Evolutionary conservation across 768 basidiomycete genomes (phyloP).

Genomic region (Hirschioporus abietinus): DNA sequence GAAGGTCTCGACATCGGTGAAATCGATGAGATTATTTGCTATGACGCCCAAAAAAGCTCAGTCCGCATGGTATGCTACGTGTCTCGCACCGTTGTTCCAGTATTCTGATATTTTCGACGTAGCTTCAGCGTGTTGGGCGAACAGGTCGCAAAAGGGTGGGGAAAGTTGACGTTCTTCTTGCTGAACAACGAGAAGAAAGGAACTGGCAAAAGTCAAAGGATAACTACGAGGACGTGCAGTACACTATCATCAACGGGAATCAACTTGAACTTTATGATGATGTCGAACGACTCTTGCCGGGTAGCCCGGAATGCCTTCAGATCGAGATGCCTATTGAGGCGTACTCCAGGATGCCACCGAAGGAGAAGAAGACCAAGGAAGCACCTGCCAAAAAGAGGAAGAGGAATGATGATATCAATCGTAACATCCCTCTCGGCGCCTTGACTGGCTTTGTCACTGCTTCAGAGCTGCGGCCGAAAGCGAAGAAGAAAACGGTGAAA

Average conservation of each 20-base stretch:
- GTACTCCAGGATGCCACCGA: conserved; percentile 48
- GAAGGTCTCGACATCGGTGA: conserved; percentile 98
- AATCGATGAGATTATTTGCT: conserved; percentile 92
- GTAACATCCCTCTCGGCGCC: conserved; percentile 75
- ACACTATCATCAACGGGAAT: conserved; percentile 77
- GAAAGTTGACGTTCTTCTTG: conserved; percentile 83
- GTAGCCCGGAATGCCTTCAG: conserved; percentile 72
- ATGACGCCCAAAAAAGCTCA: conserved; percentile 93
- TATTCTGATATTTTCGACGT: conserved; percentile 6
- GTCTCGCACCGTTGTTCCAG: not conserved
- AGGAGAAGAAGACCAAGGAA: conserved; percentile 27
- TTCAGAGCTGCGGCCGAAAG: conserved; percentile 34
- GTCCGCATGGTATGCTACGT: conserved; percentile 78
- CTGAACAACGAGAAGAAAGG: conserved; percentile 84
- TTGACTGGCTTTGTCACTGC: conserved; percentile 68
- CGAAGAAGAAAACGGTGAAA: conserved; percentile 27
- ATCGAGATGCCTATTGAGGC: conserved; percentile 78
- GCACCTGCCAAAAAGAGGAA: conserved; percentile 53
- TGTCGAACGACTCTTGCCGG: conserved; percentile 80
- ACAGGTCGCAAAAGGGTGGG: conserved; percentile 93
- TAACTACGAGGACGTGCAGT: conserved; percentile 85
- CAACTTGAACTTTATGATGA: conserved; percentile 92
- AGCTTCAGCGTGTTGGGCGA: conserved; percentile 95
- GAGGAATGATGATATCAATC: conserved; percentile 56
- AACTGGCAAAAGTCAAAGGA: conserved; percentile 88